phyloP scores from a whole-genome alignment of 176 grass and related monocot species.

The barley (Hordeum vulgare) region DNA sequence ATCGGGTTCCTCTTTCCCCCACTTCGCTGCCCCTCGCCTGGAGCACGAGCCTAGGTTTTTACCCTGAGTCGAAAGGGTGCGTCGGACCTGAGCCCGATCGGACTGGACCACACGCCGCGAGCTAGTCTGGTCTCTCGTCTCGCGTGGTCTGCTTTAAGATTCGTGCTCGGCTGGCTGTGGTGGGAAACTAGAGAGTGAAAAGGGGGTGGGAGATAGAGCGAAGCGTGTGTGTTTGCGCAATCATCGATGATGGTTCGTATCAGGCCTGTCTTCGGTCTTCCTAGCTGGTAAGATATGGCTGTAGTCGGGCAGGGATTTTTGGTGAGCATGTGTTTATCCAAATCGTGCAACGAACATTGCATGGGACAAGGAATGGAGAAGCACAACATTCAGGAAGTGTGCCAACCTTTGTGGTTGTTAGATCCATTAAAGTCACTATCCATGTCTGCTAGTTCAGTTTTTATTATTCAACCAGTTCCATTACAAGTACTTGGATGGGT shows the following conservation, averaged over 20 bases:
- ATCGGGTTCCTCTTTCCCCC: background rate
- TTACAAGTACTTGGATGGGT: background rate
- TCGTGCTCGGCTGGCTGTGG: background rate
- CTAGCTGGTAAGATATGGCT: background rate
- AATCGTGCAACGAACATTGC: background rate
- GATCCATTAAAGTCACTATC: background rate
- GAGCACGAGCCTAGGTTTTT: slow-evolving; percentile 16
- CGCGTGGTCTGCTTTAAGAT: slow-evolving; percentile 16
- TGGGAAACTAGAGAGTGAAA: background rate
- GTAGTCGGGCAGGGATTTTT: background rate
- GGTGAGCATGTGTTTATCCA: background rate
- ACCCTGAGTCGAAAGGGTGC: background rate
- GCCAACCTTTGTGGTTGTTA: background rate
- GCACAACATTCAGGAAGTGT: background rate
- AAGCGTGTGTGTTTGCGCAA: no score
- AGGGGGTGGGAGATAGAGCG: no score
- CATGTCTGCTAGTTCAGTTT: background rate
- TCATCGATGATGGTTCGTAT: background rate
- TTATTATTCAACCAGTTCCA: background rate
- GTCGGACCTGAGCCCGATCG: background rate
- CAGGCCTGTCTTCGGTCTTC: background rate
- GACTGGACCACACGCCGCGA: background rate
- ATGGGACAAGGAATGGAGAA: background rate
- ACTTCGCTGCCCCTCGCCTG: background rate
- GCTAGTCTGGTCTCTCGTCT: background rate